Base-by-base conservation (phyloP, 78 protist genomes). In the Dictyostelium discoideum region DNA sequence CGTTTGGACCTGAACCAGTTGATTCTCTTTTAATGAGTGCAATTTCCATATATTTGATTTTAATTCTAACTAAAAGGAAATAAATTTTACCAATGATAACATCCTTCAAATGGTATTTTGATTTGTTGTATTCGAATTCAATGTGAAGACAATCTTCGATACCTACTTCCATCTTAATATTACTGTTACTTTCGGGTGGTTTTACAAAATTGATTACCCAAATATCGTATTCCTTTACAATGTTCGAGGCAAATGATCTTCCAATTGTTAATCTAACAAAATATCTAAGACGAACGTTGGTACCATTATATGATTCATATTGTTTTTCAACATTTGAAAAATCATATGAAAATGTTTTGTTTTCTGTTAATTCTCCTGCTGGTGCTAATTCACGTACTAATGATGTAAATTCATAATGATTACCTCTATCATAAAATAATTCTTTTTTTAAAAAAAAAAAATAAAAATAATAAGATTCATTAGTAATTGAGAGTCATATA, bases 71-170 rank as follows among this genome's bases (percentile, higher is more conserved):
- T 16, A 98, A 87, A 22, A 98, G 92, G 88, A 98, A 99, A 89
- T 72, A 98, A 84, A 98, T 96, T 85, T 98, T 98, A 76, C 99
- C 99, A 22, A 98, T 96, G 85, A 99, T 96, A 3, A 97, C 99
- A 78, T 99, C 99, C 85, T 92, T 87, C 24, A 98, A 87, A 42
- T 98, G 99, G 46, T 94, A 96, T 92, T 98, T 98, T 50, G 99
- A 96, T 42, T 88, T 79, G 92, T 97, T 94, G 89, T 99, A 99
- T 92, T 99, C 99, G 78, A 99, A 99, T 93, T 99, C 99, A 42
- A 99, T 99, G 97, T 99, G 99, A 63, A 99, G 97, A 92, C 98
- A 96, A 85, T 98, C 99, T 84, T 98, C 99, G 24, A 99, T 98
- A 24, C 99, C 99, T 40, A 98, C 99, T 82, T 98, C 99, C 99